These are phyloP conservation scores for Cercospora canescens DNA, from an alignment of 2,329 filamentous ascomycete species.

Conservation along the genomic window DNA sequence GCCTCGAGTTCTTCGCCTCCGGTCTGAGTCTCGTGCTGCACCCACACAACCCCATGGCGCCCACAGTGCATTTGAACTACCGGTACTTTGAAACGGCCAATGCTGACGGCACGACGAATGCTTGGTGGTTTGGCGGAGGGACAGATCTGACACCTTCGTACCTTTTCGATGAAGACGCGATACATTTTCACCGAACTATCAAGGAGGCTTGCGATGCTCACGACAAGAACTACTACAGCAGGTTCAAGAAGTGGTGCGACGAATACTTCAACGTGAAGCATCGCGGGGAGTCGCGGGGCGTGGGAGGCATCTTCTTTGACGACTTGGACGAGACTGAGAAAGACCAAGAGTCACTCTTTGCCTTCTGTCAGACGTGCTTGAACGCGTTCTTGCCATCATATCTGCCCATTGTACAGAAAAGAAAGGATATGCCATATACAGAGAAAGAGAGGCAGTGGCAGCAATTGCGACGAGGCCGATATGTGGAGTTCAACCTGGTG, in stretches of 20 bases:
- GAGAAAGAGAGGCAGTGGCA: conserved; percentile 93
- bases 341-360: conserved; percentile 85
- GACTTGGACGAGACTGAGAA: conserved; percentile 87
- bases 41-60: conserved; percentile 92
- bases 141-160: conserved; percentile 92
- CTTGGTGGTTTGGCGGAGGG: conserved; percentile 98
- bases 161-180: conserved; percentile 93
- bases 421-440: conserved; percentile 90
- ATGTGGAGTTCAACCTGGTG: conserved; percentile 98
- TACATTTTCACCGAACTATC: conserved; percentile 92
- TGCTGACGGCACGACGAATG: conserved; percentile 74
- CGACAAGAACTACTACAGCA: conserved; percentile 85
- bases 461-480: conserved; percentile 88
- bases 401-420: conserved; percentile 79
- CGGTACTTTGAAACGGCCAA: conserved; percentile 97
- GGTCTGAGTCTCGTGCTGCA: conserved; percentile 92
- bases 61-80: conserved; percentile 97
- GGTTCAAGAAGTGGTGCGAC: conserved; percentile 98
- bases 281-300: conserved; percentile 78
- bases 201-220: conserved; percentile 93
- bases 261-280: conserved; percentile 96
- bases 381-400: conserved; percentile 89
- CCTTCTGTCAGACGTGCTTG: conserved; percentile 82
- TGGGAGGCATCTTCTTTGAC: conserved; percentile 98
- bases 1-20: conserved; percentile 91